These are phyloP conservation scores for Chaetomiaceae sp. DNA, from an alignment of 2,329 filamentous ascomycete species.

Conservation along the genomic window DNA sequence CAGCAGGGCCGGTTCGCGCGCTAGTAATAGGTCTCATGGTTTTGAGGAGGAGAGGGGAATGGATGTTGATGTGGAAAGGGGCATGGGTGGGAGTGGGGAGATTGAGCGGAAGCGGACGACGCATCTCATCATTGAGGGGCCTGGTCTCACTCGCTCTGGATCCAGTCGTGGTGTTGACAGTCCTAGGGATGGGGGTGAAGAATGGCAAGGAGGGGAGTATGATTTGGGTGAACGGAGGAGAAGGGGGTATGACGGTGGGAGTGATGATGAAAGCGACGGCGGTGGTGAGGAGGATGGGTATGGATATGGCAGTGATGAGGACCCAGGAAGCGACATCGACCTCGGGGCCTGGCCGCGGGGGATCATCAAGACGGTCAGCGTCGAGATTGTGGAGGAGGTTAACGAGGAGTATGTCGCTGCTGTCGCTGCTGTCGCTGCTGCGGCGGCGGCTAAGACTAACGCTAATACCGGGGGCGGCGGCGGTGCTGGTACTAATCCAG, in stretches of 20 bases:
- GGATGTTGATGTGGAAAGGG: neutral
- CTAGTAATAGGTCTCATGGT: neutral
- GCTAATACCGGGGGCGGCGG: neutral
- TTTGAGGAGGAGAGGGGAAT: neutral
- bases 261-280: neutral
- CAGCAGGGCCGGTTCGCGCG: neutral
- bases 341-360: constrained; percentile 32
- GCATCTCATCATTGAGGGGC: constrained; percentile 27
- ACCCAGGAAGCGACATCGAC: constrained; percentile 14
- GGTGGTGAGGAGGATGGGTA: neutral
- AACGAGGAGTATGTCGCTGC: constrained; percentile 26
- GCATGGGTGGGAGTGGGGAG: neutral
- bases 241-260: neutral
- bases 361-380: constrained; percentile 38
- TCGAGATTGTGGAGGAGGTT: constrained; percentile 35
- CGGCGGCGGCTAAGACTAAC: neutral
- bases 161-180: no score
- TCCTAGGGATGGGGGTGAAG: neutral
- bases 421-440: neutral
- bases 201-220: neutral
- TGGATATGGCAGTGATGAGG: neutral
- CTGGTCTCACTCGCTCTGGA: neutral
- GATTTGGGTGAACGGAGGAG: neutral
- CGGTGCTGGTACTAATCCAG: no score
- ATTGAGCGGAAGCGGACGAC: constrained; percentile 2